A percentile compares a stretch with the other conserved stretches of the same genome.
Conservation (phyloP, 2,329 filamentous ascomycete genomes). For the Calonectria pauciramosa region DNA sequence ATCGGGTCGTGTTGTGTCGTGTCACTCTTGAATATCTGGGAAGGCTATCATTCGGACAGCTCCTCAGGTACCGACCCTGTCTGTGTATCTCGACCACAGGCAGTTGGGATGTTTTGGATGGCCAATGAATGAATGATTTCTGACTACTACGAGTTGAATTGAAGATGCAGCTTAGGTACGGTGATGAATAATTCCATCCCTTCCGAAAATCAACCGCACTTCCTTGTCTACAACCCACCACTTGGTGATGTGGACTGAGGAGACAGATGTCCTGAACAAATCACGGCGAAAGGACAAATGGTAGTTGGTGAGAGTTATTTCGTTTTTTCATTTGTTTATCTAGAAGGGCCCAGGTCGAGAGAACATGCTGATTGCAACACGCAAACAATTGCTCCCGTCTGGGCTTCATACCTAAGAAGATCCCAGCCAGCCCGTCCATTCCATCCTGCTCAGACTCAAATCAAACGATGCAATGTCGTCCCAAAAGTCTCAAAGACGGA, state of each 20-base stretch:
- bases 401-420: conserved; percentile 15
- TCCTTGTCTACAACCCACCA: background rate
- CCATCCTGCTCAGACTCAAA: conserved; percentile 18
- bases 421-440: conserved; percentile 18
- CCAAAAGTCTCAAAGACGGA: conserved; percentile 16
- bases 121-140: no score
- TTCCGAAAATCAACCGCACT: conserved; percentile 30
- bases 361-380: conserved; percentile 18
- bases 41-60: background rate
- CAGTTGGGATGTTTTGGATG: background rate
- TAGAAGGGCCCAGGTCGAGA: conserved; percentile 28
- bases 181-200: background rate
- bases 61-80: background rate
- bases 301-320: conserved; percentile 22
- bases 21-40: background rate
- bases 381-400: conserved; percentile 22
- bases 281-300: background rate
- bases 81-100: background rate
- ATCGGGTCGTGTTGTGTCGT: background rate
- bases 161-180: background rate
- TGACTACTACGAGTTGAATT: background rate
- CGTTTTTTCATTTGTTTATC: conserved; percentile 35
- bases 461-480: conserved; percentile 14
- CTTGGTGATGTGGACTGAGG: background rate
- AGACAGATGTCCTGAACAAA: no score